Conservation (phyloP, 2,329 filamentous ascomycete genomes). For the Fusarium guadeloupense region DNA sequence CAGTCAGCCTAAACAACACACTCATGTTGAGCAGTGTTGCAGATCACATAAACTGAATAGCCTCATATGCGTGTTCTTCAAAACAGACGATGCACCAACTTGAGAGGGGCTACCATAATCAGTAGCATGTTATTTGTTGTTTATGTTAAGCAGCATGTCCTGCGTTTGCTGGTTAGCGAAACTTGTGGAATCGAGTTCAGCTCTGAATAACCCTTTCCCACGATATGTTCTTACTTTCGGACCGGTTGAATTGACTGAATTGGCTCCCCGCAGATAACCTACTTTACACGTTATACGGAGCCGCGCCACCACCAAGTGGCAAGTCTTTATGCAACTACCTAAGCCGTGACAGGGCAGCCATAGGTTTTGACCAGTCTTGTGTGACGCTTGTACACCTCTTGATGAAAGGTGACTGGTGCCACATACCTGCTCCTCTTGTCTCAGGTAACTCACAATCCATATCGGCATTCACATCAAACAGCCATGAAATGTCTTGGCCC, state of each 20-base stretch:
- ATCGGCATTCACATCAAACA: background rate
- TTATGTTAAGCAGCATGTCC: background rate
- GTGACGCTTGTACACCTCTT: slow-evolving; percentile 21
- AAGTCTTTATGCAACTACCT: background rate
- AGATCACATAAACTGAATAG: background rate
- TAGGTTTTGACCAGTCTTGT: slow-evolving; percentile 14
- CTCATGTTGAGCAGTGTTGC: background rate
- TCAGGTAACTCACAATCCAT: background rate
- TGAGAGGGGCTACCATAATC: background rate
- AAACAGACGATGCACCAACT: background rate
- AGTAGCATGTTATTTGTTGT: background rate
- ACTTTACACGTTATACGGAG: slow-evolving; percentile 28
- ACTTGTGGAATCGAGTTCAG: slow-evolving; percentile 20
- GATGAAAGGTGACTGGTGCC: slow-evolving; percentile 29
- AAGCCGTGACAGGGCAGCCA: background rate
- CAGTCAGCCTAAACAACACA: background rate
- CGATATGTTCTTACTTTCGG: slow-evolving; percentile 2
- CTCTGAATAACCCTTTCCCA: slow-evolving; percentile 29
- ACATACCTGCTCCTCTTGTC: slow-evolving; percentile 13
- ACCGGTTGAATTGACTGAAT: slow-evolving; percentile 10
- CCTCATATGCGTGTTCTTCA: background rate
- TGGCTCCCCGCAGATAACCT: background rate
- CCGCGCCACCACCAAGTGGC: slow-evolving; percentile 21
- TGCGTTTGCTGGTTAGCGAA: slow-evolving; percentile 4
- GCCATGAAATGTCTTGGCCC: no score